Evolutionary conservation across 768 basidiomycete genomes (phyloP), one percentile per base, ranked within the genome.

Genomic region (Nevesoporus exiguus): DNA sequence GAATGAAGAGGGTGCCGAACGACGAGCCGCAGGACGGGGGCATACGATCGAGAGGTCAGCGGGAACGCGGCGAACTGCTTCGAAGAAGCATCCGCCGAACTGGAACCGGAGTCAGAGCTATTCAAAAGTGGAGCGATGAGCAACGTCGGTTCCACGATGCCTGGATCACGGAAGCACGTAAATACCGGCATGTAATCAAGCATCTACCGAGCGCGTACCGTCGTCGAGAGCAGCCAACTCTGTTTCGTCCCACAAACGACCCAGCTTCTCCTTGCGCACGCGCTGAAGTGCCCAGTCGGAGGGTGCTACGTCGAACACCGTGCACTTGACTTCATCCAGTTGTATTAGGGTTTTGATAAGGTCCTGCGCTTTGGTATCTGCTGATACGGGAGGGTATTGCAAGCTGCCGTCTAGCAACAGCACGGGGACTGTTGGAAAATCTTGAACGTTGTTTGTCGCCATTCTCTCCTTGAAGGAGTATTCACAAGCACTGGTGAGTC

Each of bases 61-160:
- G 82, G 80, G 62, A 89, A 90, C 4, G 83, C 76, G 14, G 87
- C 86, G 71, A 89, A 90, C 57, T 81, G 80, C 24, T 80, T 76
- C 47, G 78, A 69, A 40, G 72, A 57, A 0, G 41, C 3, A n/a
- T 51, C 36, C n/a, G 37, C 62, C 2, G 72, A 49, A 21, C 62
- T 68, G 34, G 69, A n/a, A 9, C n/a, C 37, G n/a, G 37, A 39
- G 19, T 7, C 37, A 10, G 37, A 39, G 10, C 7, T 53, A 62
- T 77, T 73, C 24, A 88, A 66, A 13, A 88, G 70, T 3, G 83
- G 81, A 0, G 80, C 79, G 51, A 89, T 71, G 43, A 64, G 71
- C 3, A 75, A 67, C 22, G 72, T 70, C 36, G 76, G 66, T 19
- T 76, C 64, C 27, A 88, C 55, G 33, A 80, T 76, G 27, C 82